Evolutionary conservation across 169 alveolate genomes (phyloP).

Genomic region (Plasmodium inui): DNA sequence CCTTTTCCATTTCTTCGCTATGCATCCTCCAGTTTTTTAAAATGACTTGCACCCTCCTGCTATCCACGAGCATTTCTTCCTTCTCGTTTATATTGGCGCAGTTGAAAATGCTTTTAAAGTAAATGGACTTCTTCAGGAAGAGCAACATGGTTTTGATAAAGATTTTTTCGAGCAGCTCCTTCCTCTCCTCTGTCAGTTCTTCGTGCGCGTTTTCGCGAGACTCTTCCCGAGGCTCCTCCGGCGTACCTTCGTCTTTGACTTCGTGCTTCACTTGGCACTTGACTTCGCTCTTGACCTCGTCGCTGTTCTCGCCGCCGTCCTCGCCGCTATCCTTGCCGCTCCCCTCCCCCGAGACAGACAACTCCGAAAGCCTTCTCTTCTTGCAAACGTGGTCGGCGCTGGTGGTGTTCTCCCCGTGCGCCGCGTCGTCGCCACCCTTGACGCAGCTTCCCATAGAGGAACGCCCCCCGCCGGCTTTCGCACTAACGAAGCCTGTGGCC

Average conservation of each 20-base stretch:
- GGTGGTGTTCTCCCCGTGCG: neutral
- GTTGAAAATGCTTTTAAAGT: constrained; percentile 72
- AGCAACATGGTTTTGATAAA: constrained; percentile 55
- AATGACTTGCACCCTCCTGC: constrained; percentile 47
- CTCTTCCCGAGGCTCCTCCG: neutral
- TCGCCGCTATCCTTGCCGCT: neutral
- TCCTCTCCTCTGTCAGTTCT: constrained; percentile 39
- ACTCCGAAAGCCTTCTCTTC: neutral
- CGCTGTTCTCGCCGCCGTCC: too few species aligned
- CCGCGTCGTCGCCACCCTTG: neutral
- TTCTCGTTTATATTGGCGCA: constrained; percentile 73
- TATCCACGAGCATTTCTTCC: constrained; percentile 66
- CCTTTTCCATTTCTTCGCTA: constrained; percentile 43
- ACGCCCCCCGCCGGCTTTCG: neutral
- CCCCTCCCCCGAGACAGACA: neutral
- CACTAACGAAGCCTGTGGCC: constrained; percentile 45
- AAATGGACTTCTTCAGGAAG: constrained; percentile 67
- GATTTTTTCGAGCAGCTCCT: constrained; percentile 23
- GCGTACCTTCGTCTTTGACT: neutral
- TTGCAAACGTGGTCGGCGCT: neutral
- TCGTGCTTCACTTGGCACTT: neutral
- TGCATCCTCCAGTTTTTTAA: constrained; percentile 53
- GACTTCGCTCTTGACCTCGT: neutral
- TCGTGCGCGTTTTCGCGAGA: neutral
- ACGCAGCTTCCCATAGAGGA: neutral